Evolutionary conservation across 306 rosid species (phyloP), one percentile per base, ranked within the genome.

Genomic region (Leucaena leucocephala): DNA sequence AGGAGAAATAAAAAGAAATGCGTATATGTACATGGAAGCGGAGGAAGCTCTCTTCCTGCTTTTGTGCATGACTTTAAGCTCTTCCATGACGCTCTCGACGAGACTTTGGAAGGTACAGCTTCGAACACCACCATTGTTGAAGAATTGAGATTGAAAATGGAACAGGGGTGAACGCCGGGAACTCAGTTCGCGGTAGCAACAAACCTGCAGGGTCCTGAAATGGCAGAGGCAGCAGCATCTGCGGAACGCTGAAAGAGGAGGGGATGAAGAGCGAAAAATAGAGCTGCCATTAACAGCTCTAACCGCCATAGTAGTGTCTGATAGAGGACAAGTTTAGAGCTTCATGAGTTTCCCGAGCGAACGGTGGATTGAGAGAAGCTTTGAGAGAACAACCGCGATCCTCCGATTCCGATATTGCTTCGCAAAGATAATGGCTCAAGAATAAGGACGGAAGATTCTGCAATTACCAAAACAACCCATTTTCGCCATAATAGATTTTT

Each of bases 261-360:
- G 89, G 11, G 93, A 74, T 0, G 92, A 74, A 49, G 90, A 84
- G 57, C 68, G 88, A 72, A 95, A 74, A 84, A 90, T 58, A 2
- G 88, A 83, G 87, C 84, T 83, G 79, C 87, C 75, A 81, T 91
- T 83, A 19, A 84, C 85, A 49, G 94, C 93, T 80, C 93, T 92
- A 75, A 93, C 88, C 45, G 92, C 93, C 97, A 91, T 91, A 8
- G 59, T 42, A 69, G 13, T 13, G 71, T 21, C 57, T 42, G 75
- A 15, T 9, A 45, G 50, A 58, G 54, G 62, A 73, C n/a, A 64
- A 36, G 84, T 33, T 55, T 70, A 76, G 74, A 82, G 75, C 45
- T 6, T 58, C 83, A 76, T 73, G 45, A 48, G 61, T 54, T 81
- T 72, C 35, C 38, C 21, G 55, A 21, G 11, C 10, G 39, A 67